Conservation (phyloP, 352 stramenopile genomes). For the Globisporangium cylindrosporum region DNA sequence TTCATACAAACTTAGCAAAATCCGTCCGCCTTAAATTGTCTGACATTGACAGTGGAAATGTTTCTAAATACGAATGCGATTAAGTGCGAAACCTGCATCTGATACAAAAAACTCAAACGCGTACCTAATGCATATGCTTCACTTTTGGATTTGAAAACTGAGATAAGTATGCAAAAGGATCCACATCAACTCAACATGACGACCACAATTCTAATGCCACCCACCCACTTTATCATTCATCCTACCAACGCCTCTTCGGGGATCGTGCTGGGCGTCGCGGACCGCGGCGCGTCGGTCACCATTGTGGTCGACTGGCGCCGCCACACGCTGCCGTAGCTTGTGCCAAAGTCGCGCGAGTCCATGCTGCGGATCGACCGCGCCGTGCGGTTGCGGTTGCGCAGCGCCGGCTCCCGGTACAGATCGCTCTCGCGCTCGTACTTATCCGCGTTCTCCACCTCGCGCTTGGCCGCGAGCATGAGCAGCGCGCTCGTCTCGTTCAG, state of each 20-base stretch:
- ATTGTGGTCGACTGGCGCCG: constrained; percentile 1
- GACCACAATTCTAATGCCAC: background rate
- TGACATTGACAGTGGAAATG: no score
- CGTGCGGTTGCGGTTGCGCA: constrained; percentile 33
- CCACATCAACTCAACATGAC: background rate
- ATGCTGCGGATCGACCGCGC: constrained; percentile 9
- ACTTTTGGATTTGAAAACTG: background rate
- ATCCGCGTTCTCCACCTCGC: constrained; percentile 23
- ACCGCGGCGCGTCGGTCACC: background rate
- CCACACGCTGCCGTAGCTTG: constrained; percentile 20
- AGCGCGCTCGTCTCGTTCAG: constrained; percentile 31
- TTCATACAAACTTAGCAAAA: background rate
- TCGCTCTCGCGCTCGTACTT: constrained; percentile 58
- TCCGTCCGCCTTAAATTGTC: background rate
- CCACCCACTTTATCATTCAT: background rate
- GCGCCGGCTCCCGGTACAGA: constrained; percentile 66
- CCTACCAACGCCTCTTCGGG: constrained; percentile 2
- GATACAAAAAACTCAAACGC: background rate
- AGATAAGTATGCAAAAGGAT: no score
- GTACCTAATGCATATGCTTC: background rate
- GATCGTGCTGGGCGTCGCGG: constrained; percentile 8
- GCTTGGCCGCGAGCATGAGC: constrained; percentile 33
- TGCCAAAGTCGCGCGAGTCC: constrained; percentile 12
- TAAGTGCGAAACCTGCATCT: background rate
- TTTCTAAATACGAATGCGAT: background rate